Percentiles rank a stretch among this genome's conserved stretches.
These are phyloP conservation scores for Pseudogymnoascus sp. DNA, from an alignment of 2,329 filamentous ascomycete species.

Conservation along the genomic window DNA sequence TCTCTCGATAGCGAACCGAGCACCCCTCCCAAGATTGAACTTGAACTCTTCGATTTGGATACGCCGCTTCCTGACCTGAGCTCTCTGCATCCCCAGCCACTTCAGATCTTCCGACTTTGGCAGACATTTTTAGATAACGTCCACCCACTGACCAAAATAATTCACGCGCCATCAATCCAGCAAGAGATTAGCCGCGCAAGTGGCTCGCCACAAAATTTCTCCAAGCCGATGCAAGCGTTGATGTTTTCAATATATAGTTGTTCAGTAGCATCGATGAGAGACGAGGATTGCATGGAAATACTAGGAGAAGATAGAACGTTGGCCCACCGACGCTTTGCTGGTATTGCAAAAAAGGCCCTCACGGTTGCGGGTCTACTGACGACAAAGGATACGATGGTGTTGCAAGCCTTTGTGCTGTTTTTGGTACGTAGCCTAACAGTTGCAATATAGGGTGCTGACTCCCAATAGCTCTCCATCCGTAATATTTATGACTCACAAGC, in stretches of 20 bases:
- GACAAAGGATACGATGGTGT: constrained; percentile 54
- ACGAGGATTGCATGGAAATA: constrained; percentile 43
- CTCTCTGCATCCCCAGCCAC: constrained; percentile 46
- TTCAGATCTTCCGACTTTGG: constrained; percentile 59
- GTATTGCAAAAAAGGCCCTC: constrained; percentile 56
- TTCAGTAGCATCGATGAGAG: constrained; percentile 50
- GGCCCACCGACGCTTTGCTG: constrained; percentile 47
- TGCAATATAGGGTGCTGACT: neutral
- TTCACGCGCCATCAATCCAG: constrained; percentile 59
- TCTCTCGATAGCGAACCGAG: constrained; percentile 34
- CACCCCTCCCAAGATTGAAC: constrained; percentile 37
- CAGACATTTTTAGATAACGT: constrained; percentile 64
- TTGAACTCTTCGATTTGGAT: constrained; percentile 43
- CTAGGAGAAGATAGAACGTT: constrained; percentile 47
- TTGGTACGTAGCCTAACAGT: constrained; percentile 41
- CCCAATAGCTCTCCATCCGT: constrained; percentile 4
- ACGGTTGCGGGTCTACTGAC: constrained; percentile 59
- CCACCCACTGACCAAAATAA: constrained; percentile 61
- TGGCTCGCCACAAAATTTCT: constrained; percentile 37
- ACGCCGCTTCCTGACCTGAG: constrained; percentile 35
- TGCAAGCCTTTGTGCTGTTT: constrained; percentile 63
- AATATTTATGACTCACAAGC: constrained; percentile 32
- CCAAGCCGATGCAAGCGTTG: constrained; percentile 53
- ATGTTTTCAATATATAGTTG: constrained; percentile 61
- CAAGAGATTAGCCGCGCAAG: constrained; percentile 56